Evolutionary conservation across 805 yeast species (phyloP).

Genomic region (Pichia heedii): DNA sequence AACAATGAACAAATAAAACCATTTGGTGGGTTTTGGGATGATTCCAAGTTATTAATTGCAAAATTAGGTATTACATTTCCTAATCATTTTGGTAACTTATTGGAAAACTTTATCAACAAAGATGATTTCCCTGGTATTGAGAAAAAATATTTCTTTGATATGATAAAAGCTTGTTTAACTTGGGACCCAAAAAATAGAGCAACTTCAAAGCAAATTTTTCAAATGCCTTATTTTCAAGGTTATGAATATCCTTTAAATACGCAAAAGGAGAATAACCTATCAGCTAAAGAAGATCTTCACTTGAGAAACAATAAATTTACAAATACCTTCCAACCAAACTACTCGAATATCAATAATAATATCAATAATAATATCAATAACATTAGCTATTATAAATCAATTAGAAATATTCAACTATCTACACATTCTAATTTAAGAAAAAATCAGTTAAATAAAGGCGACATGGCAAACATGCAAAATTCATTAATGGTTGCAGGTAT

Average conservation of each 20-base stretch:
- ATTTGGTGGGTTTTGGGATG: conserved; percentile 71
- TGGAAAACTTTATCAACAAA: conserved; percentile 38
- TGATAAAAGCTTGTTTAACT: conserved; percentile 42
- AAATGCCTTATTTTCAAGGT: conserved; percentile 46
- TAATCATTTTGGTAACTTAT: conserved; percentile 33
- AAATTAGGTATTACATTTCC: conserved; percentile 53
- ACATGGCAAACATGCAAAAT: not conserved
- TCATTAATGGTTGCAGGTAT: conserved; percentile 7
- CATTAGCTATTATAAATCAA: not conserved
- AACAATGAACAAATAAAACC: conserved; percentile 16
- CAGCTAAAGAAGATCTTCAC: not conserved
- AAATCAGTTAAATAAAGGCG: not conserved
- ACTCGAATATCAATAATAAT: not conserved
- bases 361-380: not conserved
- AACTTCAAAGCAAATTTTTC: conserved; percentile 38
- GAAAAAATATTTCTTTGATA: conserved; percentile 33
- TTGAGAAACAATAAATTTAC: not conserved
- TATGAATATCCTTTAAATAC: conserved; percentile 24
- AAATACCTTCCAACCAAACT: not conserved
- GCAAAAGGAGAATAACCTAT: conserved; percentile 8
- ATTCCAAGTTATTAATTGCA: conserved; percentile 44
- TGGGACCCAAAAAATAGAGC: conserved; percentile 77
- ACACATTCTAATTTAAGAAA: not conserved
- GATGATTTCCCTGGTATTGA: conserved; percentile 30
- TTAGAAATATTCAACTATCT: not conserved